Conservation (phyloP, 768 basidiomycete genomes). For the Sporobolomyces pararoseus region DNA sequence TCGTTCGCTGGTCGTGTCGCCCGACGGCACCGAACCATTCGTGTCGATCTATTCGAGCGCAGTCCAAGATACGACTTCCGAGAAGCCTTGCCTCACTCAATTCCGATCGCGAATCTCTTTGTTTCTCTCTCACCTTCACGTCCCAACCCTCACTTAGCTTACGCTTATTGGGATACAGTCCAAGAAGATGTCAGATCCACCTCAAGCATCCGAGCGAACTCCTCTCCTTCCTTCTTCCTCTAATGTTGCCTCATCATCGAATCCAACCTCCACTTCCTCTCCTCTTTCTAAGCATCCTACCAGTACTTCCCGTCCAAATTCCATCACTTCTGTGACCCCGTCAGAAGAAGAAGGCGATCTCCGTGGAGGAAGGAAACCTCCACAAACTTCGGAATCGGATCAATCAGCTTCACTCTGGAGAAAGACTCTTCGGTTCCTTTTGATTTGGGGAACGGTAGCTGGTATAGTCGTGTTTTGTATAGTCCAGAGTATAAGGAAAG, state of each 20-base stretch:
- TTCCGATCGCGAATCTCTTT: not conserved
- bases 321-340: no score
- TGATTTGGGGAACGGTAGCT: slow-evolving; percentile 35
- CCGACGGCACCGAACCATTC: no score
- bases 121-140: not conserved
- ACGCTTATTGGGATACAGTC: no score
- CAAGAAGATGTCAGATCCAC: not conserved
- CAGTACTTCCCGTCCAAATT: not conserved
- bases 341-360: no score
- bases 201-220: not conserved
- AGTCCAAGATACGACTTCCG: no score
- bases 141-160: not conserved
- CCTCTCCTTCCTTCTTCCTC: not conserved
- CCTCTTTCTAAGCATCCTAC: not conserved
- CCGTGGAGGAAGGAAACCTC: no score
- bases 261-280: not conserved
- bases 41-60: no score
- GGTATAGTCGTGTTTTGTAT: slow-evolving; percentile 20
- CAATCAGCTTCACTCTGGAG: not conserved
- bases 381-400: not conserved
- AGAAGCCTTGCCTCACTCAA: no score
- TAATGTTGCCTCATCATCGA: not conserved
- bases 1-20: no score
- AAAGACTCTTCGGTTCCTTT: slow-evolving; percentile 21
- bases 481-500: slow-evolving; percentile 39